Evolutionary conservation across 116 monocot genomes (phyloP).

Genomic region (Zostera marina): DNA sequence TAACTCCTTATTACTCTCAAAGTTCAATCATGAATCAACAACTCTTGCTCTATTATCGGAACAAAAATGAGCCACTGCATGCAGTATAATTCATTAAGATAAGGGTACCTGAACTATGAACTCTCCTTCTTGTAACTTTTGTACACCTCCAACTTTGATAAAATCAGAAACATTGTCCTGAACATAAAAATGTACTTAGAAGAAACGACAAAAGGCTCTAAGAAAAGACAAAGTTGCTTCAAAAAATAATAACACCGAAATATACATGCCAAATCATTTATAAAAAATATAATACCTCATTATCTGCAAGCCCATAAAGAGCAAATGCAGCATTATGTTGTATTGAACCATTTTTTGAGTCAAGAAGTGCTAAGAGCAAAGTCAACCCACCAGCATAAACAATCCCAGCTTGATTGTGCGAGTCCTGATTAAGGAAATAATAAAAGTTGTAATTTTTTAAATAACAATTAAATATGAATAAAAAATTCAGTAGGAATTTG

Average conservation of each 20-base stretch:
- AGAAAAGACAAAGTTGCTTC: too few species aligned
- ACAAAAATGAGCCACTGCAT: too few species aligned
- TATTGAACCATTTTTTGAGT: slow-evolving; percentile 90
- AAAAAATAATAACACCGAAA: too few species aligned
- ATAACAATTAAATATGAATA: too few species aligned
- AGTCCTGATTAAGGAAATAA: slow-evolving; percentile 26
- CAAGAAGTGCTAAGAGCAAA: slow-evolving; percentile 82
- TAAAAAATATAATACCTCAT: slow-evolving; percentile 42
- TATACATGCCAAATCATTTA: too few species aligned
- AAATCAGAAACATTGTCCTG: slow-evolving; percentile 90
- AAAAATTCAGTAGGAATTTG: too few species aligned
- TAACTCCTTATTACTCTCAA: too few species aligned
- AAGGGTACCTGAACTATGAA: slow-evolving; percentile 88
- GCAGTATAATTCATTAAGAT: not conserved
- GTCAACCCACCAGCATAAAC: slow-evolving; percentile 74
- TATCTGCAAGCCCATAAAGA: slow-evolving; percentile 96
- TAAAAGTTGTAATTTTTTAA: too few species aligned
- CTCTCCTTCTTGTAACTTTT: slow-evolving; percentile 96
- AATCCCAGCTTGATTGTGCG: slow-evolving; percentile 97
- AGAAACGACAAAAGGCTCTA: too few species aligned
- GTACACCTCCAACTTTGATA: slow-evolving; percentile 90
- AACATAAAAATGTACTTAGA: not conserved
- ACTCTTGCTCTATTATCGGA: too few species aligned
- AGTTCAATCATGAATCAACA: too few species aligned
- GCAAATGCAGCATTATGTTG: slow-evolving; percentile 99